Evolutionary conservation across 129 eudicot species (phyloP), one percentile per base, ranked within the genome.

Genomic region (Calendula officinalis): DNA sequence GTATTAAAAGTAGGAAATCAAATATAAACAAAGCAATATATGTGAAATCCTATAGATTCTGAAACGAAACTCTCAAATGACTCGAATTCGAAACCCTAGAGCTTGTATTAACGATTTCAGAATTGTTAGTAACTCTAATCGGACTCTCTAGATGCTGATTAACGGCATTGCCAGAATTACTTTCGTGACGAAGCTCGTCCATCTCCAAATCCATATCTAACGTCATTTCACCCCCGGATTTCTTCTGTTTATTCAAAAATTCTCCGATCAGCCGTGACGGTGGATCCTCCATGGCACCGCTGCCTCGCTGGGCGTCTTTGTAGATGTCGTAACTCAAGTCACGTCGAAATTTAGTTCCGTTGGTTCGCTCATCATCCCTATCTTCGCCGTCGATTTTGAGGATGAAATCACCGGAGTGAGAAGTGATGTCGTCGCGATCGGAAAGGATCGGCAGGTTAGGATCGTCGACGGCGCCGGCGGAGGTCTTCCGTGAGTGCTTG

Each of bases 161-260:
- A 11, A 9, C 46, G 7, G 15, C 40, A 13, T 39, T 11, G 41
- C 51, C 16, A 54, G 73, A 56, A 55, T 60, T 50, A 27, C 49
- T 61, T 48, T 60, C 69, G 12, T 65, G 45, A 38, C 74, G 76
- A 32, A 87, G 52, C 52, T 81, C 90, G 8, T 81, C 84, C 91
- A 87, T 87, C 56, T 86, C 94, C 64, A 86, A 33, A 60, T 86
- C 95, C 78, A 81, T 64, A 65, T 86, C 94, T 8, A 86, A 73
- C 45, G 81, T 59, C 63, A 81, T 14, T 16, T 81, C 90, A 0
- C 74, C 75, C 6, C 87, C 83, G 7, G 72, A 62, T 39, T 73
- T 79, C 43, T 75, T 86, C 67, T 86, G 95, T 41, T 75, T 72
- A 22, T 65, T 72, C 12, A 81, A 42, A 66, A 86, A 86, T 51